Base-by-base conservation (phyloP, 805 yeast genomes). In the Wickerhamomyces rabaulensis region DNA sequence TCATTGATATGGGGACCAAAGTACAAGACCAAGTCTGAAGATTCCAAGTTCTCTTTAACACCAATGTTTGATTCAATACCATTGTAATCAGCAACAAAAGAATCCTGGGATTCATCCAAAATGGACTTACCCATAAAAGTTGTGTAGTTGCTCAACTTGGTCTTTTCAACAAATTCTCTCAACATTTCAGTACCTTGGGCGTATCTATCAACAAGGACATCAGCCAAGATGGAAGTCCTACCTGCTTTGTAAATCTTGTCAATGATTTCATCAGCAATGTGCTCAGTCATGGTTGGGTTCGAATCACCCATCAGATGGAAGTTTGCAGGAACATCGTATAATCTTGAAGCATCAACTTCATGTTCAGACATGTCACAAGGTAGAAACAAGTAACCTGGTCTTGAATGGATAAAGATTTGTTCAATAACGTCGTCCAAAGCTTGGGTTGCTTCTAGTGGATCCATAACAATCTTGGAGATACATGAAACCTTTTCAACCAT, bases 351-450 rank as follows among this genome's bases (percentile, higher is more conserved):
- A 47, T 67, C 68, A 46, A 80, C 71, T 6, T 58, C 31, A 13
- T 55, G 50, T 45, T 80, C 79, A 9, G 80, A 77, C 53, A 87
- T 63, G 61, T 90, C 91, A 39, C 76, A 68, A 2, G 97, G 97
- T 41, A 91, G 63, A 61, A 79, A 87, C 42, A 90, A 62, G 58
- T 85, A 90, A 15, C 95, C 97, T 0, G 97, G 97, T 61, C 82
- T 79, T 35, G 83, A 80, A 40, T 76, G 70, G 35, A 63, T 68
- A 52, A 79, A 67, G 23, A 87, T 79, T 16, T 73, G 68, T 39
- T 57, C 59, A 46, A 91, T 75, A 7, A 87, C 84, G 20, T 68
- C 66, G 62, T 91, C 97, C 45, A 91, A 78, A 61, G 84, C 80
- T 20, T 66, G 62, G 16, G 81, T 70, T 1, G 82, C 86, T 9